Percentiles rank a stretch among this genome's conserved stretches.
phyloP scores from a whole-genome alignment of 2,329 filamentous ascomycete genomes.

The Penicillium crustosum region DNA sequence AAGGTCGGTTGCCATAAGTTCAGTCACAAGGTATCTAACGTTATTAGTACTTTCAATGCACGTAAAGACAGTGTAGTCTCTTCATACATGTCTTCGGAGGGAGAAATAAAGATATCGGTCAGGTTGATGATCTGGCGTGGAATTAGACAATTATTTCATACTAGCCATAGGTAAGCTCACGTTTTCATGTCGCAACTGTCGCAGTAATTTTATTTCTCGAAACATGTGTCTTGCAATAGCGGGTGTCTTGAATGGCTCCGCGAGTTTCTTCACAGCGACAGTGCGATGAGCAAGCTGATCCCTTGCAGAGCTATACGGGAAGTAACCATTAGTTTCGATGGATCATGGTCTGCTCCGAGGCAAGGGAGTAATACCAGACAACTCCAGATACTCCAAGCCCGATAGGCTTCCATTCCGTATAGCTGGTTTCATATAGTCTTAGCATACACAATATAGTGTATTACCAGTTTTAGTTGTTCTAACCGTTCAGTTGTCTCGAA shows the following conservation, averaged over 20 bases:
- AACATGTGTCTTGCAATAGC: conserved; percentile 96
- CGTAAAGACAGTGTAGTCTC: background rate
- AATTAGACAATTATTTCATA: conserved; percentile 15
- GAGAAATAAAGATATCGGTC: conserved; percentile 99
- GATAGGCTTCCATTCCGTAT: conserved; percentile 93
- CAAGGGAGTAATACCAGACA: conserved; percentile 70
- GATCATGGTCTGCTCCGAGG: conserved; percentile 11
- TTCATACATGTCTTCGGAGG: conserved; percentile 91
- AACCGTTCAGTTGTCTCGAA: conserved; percentile 99
- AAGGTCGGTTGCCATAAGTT: conserved; percentile 92
- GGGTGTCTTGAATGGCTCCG: conserved; percentile 99
- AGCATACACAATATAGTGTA: background rate
- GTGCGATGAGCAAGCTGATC: conserved; percentile 95
- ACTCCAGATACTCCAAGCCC: conserved; percentile 98
- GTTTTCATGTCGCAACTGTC: conserved; percentile 95
- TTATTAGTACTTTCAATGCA: conserved; percentile 1
- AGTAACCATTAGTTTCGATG: background rate
- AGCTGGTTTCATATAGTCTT: conserved; percentile 56
- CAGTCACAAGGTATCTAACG: conserved; percentile 90
- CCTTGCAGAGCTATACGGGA: conserved; percentile 73
- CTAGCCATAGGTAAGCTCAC: conserved; percentile 50
- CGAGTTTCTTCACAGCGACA: conserved; percentile 99
- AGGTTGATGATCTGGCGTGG: conserved; percentile 79
- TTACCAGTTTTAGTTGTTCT: conserved; percentile 4
- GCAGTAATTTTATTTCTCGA: conserved; percentile 92